phyloP scores from a whole-genome alignment of 768 basidiomycete genomes.

The Naematelia encephala region DNA sequence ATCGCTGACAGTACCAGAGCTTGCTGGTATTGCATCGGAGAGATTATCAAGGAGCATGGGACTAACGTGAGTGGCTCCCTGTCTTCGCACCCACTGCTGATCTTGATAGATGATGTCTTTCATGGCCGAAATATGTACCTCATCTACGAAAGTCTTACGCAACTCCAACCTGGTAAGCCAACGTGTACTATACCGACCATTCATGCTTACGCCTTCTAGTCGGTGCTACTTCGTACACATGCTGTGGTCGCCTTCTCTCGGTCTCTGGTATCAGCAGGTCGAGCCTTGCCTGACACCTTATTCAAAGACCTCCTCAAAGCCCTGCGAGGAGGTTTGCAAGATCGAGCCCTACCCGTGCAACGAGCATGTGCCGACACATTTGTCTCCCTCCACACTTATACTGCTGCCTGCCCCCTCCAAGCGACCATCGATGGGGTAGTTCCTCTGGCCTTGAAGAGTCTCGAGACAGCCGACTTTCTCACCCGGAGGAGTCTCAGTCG shows the following conservation, averaged over 20 bases:
- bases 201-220: constrained; percentile 53
- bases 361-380: constrained; percentile 73
- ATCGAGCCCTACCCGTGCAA: constrained; percentile 81
- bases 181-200: background rate
- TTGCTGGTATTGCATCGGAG: constrained; percentile 79
- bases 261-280: constrained; percentile 71
- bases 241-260: constrained; percentile 75
- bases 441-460: constrained; percentile 62
- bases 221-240: constrained; percentile 75
- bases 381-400: constrained; percentile 59
- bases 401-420: constrained; percentile 59
- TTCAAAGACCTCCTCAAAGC: constrained; percentile 81
- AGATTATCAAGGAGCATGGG: constrained; percentile 80
- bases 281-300: constrained; percentile 73
- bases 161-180: constrained; percentile 66
- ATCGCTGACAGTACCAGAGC: constrained; percentile 56
- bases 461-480: constrained; percentile 78
- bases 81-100: background rate
- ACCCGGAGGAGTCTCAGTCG: constrained; percentile 76
- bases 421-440: constrained; percentile 76
- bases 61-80: constrained; percentile 62
- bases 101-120: constrained; percentile 81
- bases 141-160: constrained; percentile 65
- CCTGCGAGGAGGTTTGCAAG: constrained; percentile 67
- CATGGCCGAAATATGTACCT: constrained; percentile 73